phyloP scores from a whole-genome alignment of 495 filamentous ascomycete species.

The Talaromyces nanjingensis region DNA sequence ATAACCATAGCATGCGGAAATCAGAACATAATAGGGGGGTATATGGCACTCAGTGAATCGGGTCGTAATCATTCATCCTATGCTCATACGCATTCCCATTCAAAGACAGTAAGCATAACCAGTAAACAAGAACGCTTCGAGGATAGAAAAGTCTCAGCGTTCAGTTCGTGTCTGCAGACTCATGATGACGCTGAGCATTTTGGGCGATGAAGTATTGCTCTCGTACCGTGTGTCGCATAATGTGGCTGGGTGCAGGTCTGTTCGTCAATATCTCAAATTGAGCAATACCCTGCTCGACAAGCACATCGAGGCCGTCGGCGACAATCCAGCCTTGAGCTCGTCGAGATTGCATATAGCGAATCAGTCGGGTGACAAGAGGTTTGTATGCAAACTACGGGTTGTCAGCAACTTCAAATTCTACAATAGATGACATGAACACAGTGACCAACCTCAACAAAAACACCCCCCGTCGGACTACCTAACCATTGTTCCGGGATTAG shows the following conservation, averaged over 20 bases:
- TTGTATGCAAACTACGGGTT: constrained; percentile 37
- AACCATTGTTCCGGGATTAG: constrained; percentile 60
- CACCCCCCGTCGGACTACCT: constrained; percentile 64
- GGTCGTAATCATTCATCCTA: neutral
- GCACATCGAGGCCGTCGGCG: constrained; percentile 60
- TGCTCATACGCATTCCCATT: neutral
- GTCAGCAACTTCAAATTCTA: constrained; percentile 43
- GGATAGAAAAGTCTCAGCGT: neutral
- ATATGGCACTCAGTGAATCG: neutral
- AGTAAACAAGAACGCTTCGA: constrained; percentile 11
- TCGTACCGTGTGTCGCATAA: constrained; percentile 42
- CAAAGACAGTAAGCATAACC: neutral
- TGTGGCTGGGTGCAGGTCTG: constrained; percentile 55
- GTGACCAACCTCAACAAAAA: constrained; percentile 53
- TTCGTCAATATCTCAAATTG: constrained; percentile 73
- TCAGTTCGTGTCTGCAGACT: neutral
- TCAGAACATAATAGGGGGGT: neutral
- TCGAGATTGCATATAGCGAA: constrained; percentile 43
- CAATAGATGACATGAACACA: neutral
- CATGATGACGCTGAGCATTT: neutral
- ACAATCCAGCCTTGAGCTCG: constrained; percentile 50
- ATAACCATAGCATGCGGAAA: neutral
- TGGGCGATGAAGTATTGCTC: constrained; percentile 13
- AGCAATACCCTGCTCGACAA: constrained; percentile 66
- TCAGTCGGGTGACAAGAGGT: constrained; percentile 43